Evolutionary conservation across 2,329 filamentous ascomycete species (phyloP).

Genomic region (Pseudocercospora pini-densiflorae): DNA sequence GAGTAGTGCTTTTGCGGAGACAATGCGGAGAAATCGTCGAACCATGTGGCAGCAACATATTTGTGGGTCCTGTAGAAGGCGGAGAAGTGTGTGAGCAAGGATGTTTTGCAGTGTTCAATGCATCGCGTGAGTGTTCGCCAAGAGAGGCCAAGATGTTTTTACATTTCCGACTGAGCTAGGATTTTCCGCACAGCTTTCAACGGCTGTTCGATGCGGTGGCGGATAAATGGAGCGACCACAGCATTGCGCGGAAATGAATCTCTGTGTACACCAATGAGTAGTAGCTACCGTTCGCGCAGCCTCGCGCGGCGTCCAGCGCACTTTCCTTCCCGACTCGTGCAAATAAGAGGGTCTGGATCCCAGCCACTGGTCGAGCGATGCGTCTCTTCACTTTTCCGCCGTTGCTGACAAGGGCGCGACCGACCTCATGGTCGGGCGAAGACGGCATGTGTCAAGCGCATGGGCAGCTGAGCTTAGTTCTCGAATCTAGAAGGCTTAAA

Average conservation of each 20-base stretch:
- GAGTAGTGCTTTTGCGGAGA: background rate
- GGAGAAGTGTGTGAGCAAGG: background rate
- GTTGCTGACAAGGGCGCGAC: background rate
- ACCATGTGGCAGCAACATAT: background rate
- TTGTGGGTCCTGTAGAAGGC: background rate
- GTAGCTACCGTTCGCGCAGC: background rate
- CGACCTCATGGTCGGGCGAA: background rate
- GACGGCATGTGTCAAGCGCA: background rate
- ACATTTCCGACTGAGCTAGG: background rate
- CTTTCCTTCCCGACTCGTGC: background rate
- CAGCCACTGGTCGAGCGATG: background rate
- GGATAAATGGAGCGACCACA: background rate
- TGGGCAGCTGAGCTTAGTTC: background rate
- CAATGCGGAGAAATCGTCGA: background rate
- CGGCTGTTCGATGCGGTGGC: background rate
- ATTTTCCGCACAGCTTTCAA: background rate
- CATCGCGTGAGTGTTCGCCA: background rate
- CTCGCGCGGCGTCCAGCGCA: background rate
- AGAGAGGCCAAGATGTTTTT: background rate
- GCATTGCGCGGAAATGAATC: background rate
- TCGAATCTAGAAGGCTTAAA: background rate
- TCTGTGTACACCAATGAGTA: background rate
- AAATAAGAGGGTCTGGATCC: background rate
- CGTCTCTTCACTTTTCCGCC: background rate
- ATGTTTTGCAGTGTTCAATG: background rate